Evolutionary conservation across 1,139 yeast genomes (phyloP).

Genomic region (Sugiyamaella grinbergsii): DNA sequence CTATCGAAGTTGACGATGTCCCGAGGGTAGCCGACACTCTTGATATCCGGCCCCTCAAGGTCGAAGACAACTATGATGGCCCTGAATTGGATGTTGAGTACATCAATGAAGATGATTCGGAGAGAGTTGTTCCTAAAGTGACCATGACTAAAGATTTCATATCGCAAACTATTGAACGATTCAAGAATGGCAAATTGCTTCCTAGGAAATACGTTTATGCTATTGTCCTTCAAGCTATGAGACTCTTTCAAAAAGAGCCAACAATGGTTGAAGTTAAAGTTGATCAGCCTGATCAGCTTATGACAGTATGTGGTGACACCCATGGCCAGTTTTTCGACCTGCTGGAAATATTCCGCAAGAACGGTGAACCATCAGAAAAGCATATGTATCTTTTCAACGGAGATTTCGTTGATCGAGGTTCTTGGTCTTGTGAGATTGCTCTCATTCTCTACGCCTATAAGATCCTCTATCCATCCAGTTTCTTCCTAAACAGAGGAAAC

Average conservation of each 20-base stretch:
- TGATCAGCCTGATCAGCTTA: slow-evolving; percentile 43
- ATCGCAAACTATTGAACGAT: slow-evolving; percentile 62
- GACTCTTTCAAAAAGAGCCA: slow-evolving; percentile 64
- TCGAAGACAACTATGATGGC: slow-evolving; percentile 68
- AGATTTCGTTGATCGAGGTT: slow-evolving; percentile 96
- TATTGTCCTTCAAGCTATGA: slow-evolving; percentile 71
- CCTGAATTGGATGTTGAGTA: slow-evolving; percentile 54
- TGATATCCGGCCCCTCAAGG: slow-evolving; percentile 48
- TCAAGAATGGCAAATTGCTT: slow-evolving; percentile 70
- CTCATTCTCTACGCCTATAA: slow-evolving; percentile 76
- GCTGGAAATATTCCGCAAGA: slow-evolving; percentile 69
- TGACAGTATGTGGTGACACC: slow-evolving; percentile 96
- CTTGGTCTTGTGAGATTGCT: slow-evolving; percentile 98
- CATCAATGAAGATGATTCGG: slow-evolving; percentile 34
- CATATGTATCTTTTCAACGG: slow-evolving; percentile 91
- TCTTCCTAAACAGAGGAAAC: slow-evolving; percentile 88
- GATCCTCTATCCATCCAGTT: slow-evolving; percentile 68
- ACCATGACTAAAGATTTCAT: slow-evolving; percentile 57
- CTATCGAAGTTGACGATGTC: slow-evolving; percentile 72
- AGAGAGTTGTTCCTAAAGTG: slow-evolving; percentile 22
- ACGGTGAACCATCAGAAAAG: slow-evolving; percentile 65
- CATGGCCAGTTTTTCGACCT: slow-evolving; percentile 96
- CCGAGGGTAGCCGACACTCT: slow-evolving; percentile 50
- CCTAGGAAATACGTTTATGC: slow-evolving; percentile 86
- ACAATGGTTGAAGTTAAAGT: slow-evolving; percentile 73